Base-by-base conservation (phyloP, 495 filamentous ascomycete genomes). In the Haplographium delicatum region DNA sequence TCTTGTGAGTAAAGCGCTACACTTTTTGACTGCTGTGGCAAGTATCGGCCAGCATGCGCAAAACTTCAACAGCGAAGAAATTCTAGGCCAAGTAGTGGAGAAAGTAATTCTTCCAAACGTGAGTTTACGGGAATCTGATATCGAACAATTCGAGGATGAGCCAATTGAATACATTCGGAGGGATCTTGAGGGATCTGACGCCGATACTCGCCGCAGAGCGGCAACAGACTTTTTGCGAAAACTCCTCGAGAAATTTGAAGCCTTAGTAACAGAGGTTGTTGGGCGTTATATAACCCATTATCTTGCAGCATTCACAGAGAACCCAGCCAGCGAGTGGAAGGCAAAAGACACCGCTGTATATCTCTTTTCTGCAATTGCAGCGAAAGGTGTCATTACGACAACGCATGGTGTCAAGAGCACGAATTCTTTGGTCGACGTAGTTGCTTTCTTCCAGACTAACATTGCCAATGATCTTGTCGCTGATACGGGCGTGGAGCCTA, bases 141-240 rank as follows among this genome's bases (percentile, higher is more conserved):
- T 95, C 51, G 94, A 99, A 63, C 74, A 95, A 28, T 96, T 97
- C 57, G 94, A 97, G 63, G 94, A 99, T 60, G 94, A 99, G 64
- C 94, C 94, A 2, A 96, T 99, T 63, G 94, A 99, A 64, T 99
- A 95, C 67, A 97, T 97, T 60, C 77, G 94, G 44, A 82, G 89
- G 53, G 91, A 99, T 65, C 76, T 99, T 13, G 94, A 99, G 66
- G 94, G 94, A 18, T 95, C 91, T 1, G 94, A 97, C 62, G 89
- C 84, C 44, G 94, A 97, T 55, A 97, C 94, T 4, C 74, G 94
- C 55, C 78, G 94, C 50, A 77, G 91, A 59, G 89, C 91, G 40
- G 89, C 94, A 2, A 97, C 91, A 2, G 91, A 96, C 65, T 97
- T 99, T 69, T 68, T 97, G 38, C 78, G 87, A 38, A 82, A 86